phyloP scores from a whole-genome alignment of 2,329 filamentous ascomycete species.

The Ascochyta koolunga region DNA sequence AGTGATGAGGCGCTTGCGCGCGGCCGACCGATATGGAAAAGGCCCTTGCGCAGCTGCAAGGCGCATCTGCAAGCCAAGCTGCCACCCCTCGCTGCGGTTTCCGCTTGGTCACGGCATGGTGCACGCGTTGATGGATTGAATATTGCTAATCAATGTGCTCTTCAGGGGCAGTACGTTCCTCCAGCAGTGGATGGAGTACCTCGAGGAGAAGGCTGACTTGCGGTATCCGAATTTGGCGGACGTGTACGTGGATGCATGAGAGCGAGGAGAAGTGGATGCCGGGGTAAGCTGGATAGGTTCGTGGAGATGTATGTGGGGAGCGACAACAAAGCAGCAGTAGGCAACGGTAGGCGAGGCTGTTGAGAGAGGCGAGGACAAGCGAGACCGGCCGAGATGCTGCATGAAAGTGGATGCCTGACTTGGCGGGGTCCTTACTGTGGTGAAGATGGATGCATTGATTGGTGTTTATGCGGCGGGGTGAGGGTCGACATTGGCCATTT shows the following conservation, averaged over 20 bases:
- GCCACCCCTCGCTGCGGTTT: conserved; percentile 5
- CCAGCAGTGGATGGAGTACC: conserved; percentile 86
- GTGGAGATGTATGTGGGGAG: conserved; percentile 4
- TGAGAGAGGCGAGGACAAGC: conserved; percentile 13
- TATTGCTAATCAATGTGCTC: conserved; percentile 28
- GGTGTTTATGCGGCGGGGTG: neutral
- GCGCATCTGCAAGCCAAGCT: conserved; percentile 13
- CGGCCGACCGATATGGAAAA: neutral
- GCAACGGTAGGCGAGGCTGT: conserved; percentile 7
- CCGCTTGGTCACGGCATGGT: conserved; percentile 12
- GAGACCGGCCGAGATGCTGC: conserved; percentile 19
- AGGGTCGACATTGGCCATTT: neutral
- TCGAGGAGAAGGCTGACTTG: conserved; percentile 89
- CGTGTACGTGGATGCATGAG: conserved; percentile 44
- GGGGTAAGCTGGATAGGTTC: neutral
- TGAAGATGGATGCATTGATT: neutral
- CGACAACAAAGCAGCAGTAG: conserved; percentile 8
- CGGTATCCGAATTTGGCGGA: conserved; percentile 77
- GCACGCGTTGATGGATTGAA: conserved; percentile 2
- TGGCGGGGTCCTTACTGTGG: neutral
- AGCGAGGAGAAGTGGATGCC: neutral
- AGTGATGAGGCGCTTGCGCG: conserved; percentile 5
- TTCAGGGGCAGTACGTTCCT: conserved; percentile 81
- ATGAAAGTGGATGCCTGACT: conserved; percentile 7
- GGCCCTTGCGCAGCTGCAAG: no score